Base-by-base conservation (phyloP, 2,329 filamentous ascomycete genomes). In the Fusarium oligoseptatum region DNA sequence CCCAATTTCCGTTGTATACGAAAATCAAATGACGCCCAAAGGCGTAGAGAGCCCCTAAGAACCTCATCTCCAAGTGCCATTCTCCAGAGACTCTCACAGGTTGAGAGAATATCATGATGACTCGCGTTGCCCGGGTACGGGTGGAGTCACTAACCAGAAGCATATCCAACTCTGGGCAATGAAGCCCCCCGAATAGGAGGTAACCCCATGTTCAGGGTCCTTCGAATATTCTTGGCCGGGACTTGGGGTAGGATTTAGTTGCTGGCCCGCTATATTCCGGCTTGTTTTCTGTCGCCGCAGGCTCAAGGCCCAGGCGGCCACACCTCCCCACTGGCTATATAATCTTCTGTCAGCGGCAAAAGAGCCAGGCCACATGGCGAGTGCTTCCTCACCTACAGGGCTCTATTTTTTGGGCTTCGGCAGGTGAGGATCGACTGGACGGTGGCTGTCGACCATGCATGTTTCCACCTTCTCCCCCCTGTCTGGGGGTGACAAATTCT, bases 371-470 rank as follows among this genome's bases (percentile, higher is more conserved):
- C 14, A 17, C 48, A 27, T 36, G 20, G 55, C 20, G 22, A 32
- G 56, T 8, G 20, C 34, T 50, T 48, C 6, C 15, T 63, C n/a
- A 48, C 62, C 48, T 41, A 57, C 24, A 39, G n/a, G 14, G 60
- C 37, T 34, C 56, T 61, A 64, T 32, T 64, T 29, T 52, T 48
- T 61, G 32, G 61, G 70, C 52, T 37, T 66, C 20, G 57, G 62
- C 2, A 68, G 39, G 55, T 69, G 69, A 67, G 69, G 48, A 34
- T 72, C 63, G 50, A 71, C 29, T 39, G 63, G 9, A 34, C 32
- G 60, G 56, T 71, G 56, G 57, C 43, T 71, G 36, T 62, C 55
- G 36, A 64, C 48, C 56, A 69, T 65, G 68, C 72, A 71, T 15
- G 63, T 68, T 55, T 71, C 65, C 43, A 56, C 61, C 63, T 52